Evolutionary conservation across 1,284 basidiomycete species (phyloP).

Genomic region (Butyriboletus appendiculatus): DNA sequence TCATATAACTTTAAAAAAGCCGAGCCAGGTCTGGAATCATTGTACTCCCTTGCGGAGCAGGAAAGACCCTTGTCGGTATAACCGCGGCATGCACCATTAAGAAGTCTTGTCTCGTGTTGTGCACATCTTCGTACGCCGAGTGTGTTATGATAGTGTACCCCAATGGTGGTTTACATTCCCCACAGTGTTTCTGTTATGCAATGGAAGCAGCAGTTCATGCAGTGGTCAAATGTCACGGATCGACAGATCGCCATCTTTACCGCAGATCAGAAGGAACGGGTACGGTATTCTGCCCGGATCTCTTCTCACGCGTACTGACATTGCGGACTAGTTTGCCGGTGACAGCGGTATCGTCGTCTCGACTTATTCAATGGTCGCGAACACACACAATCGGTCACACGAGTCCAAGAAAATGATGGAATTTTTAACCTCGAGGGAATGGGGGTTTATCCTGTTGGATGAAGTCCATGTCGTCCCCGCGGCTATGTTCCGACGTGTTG

Average conservation of each 20-base stretch:
- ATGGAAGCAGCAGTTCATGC: conserved; percentile 97
- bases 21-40: conserved; percentile 98
- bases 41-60: conserved; percentile 97
- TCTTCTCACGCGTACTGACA: conserved; percentile 1
- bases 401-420: conserved; percentile 99
- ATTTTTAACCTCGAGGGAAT: conserved; percentile 91
- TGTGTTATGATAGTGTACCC: not conserved
- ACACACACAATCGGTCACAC: conserved; percentile 93
- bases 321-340: conserved; percentile 72
- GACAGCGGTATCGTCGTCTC: conserved; percentile 96
- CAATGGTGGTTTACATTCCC: conserved; percentile 7
- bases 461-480: conserved; percentile 98
- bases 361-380: conserved; percentile 98
- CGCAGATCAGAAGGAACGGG: conserved; percentile 95
- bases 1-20: conserved; percentile 41
- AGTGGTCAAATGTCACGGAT: conserved; percentile 97
- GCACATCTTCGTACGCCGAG: conserved; percentile 86
- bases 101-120: conserved; percentile 97
- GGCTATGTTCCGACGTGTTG: conserved; percentile 94
- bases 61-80: conserved; percentile 98
- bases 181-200: conserved; percentile 93
- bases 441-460: conserved; percentile 93
- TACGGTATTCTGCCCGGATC: conserved; percentile 33
- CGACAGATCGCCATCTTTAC: conserved; percentile 95
- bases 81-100: conserved; percentile 99